Evolutionary conservation across 495 filamentous ascomycete species (phyloP).

Genomic region (Lasiosphaeria hispida): DNA sequence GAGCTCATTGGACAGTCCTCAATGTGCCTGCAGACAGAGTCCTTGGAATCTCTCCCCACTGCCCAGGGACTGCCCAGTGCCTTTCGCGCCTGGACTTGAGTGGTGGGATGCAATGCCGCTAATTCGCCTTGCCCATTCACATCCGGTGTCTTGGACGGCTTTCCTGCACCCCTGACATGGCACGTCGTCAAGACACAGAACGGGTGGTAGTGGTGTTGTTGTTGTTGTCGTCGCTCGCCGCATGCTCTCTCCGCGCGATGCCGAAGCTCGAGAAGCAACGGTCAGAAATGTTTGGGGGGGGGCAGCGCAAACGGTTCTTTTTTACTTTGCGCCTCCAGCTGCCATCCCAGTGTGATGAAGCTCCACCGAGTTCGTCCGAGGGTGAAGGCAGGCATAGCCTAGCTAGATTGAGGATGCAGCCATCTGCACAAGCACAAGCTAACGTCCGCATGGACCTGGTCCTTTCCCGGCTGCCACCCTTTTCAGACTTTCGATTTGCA

Average conservation of each 20-base stretch:
- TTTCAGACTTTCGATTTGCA: background rate
- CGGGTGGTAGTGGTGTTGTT: background rate
- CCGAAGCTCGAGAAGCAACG: background rate
- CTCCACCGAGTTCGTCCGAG: constrained; percentile 11
- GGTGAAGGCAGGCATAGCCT: constrained; percentile 4
- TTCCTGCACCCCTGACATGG: constrained; percentile 17
- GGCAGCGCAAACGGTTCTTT: too few species aligned
- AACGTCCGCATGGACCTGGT: constrained; percentile 12
- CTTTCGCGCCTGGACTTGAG: background rate
- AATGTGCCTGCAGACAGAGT: constrained; percentile 12
- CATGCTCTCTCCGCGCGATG: background rate
- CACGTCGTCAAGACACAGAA: background rate
- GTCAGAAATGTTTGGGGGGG: background rate
- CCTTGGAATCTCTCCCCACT: background rate
- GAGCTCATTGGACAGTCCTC: constrained; percentile 7
- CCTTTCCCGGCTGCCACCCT: background rate
- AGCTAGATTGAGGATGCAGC: constrained; percentile 12
- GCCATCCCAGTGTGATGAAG: background rate
- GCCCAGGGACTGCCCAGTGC: background rate
- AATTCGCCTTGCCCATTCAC: constrained; percentile 17
- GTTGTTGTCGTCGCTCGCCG: too few species aligned
- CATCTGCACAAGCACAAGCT: constrained; percentile 10
- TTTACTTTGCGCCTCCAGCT: background rate
- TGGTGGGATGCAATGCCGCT: constrained; percentile 13
- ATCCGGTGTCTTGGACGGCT: background rate